Percentiles rank a stretch among this genome's conserved stretches.
These are phyloP conservation scores for Termitomyces sp. DNA, from an alignment of 768 basidiomycete genomes.

Conservation along the genomic window DNA sequence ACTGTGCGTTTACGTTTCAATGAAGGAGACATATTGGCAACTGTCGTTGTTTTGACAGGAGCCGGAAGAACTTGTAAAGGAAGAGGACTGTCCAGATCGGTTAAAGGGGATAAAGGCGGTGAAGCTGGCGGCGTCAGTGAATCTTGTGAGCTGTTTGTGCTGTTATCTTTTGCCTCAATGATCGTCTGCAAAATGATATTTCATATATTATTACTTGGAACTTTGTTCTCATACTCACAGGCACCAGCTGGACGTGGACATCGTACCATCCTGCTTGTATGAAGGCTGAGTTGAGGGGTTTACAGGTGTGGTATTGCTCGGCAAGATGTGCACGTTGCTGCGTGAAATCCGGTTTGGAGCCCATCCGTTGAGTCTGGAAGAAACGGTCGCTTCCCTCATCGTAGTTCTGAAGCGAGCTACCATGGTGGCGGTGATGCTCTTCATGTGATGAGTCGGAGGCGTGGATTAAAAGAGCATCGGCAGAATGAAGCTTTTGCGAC, in stretches of 20 bases:
- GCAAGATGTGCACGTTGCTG: constrained; percentile 46
- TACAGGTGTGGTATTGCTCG: constrained; percentile 43
- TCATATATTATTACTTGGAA: background rate
- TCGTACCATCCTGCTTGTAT: constrained; percentile 68
- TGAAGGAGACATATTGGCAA: background rate
- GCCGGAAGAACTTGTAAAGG: background rate
- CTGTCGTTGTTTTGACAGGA: background rate
- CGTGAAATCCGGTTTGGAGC: constrained; percentile 28
- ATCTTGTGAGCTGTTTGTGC: background rate
- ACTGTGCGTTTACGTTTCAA: constrained; percentile 16
- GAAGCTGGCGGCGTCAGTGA: background rate
- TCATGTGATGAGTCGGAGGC: constrained; percentile 24
- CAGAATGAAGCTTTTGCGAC: constrained; percentile 33
- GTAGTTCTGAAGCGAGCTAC: constrained; percentile 18
- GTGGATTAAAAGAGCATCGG: constrained; percentile 31
- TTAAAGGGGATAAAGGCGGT: background rate
- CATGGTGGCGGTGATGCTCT: constrained; percentile 33
- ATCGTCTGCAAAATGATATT: background rate
- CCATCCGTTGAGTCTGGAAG: constrained; percentile 25
- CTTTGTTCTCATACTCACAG: constrained; percentile 2
- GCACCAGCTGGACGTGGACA: constrained; percentile 9
- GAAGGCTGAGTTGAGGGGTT: constrained; percentile 37
- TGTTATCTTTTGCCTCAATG: background rate
- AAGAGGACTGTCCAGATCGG: background rate
- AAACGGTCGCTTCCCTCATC: constrained; percentile 12